Base-by-base conservation (phyloP, 1,284 basidiomycete species). In the Sporisorium sorghi region DNA sequence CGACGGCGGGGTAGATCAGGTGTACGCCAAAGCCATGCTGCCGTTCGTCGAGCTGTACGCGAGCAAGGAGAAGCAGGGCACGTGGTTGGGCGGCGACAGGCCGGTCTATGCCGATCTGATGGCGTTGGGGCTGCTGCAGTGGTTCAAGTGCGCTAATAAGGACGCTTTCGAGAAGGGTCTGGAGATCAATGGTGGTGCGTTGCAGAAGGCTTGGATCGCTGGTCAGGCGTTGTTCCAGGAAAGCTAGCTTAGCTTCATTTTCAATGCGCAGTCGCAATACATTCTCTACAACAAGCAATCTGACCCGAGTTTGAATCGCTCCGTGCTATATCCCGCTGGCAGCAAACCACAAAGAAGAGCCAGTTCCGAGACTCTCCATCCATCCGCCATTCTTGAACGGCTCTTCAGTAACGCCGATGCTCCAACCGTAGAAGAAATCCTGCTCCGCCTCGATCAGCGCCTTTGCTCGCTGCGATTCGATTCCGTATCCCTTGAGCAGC, bases 351-450 rank as follows among this genome's bases (percentile, higher is more conserved):
- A 62, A 15, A 0, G 23, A 33, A 24, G 55, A 52, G 7, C 60
- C 43, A n/a, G 47, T 42, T 14, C 52, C 55, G 7, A 74, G 17
- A 32, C 47, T 63, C 23, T 74, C 66, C 40, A 60, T 54, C 52
- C 43, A 67, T 4, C 46, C 49, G 19, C 68, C 73, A 19, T 50
- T 65, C 26, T 58, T 59, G 44, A 67, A 75, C 6, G 73, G 73
- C 44, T 75, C 73, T 24, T 63, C 57, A 2, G 73, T 68, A 3
- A 46, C 60, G n/a, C 73, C 73, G 28, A 71, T 58, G 43, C 67
- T 71, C 73, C 73, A 75, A 10, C 73, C 73, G 10, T 51, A 15
- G 54, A 75, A 75, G 30, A 67, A 75, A 55, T 75, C 68, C 6
- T 49, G 46, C 15, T 75, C 68, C n/a, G 62, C 60, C 32, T 70